These are phyloP conservation scores for Candida boidinii DNA, from an alignment of 805 yeast genomes.

Conservation along the genomic window DNA sequence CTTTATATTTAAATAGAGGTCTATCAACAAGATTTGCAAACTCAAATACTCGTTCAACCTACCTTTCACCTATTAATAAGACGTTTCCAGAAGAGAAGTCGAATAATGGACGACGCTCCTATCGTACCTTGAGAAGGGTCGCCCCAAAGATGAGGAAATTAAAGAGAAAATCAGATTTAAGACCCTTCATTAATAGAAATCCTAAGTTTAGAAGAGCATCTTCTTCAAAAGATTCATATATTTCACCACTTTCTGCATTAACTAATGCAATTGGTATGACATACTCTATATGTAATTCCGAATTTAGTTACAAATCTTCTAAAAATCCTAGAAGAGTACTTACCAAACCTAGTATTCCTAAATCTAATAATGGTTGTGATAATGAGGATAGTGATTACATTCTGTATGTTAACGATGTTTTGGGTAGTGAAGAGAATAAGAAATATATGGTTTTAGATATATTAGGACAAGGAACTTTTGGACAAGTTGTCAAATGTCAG, in stretches of 20 bases:
- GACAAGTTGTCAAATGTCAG: constrained; percentile 95
- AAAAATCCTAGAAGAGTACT: constrained; percentile 87
- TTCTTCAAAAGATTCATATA: constrained; percentile 42
- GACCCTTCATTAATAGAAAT: constrained; percentile 50
- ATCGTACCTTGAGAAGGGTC: constrained; percentile 6
- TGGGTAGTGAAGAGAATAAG: constrained; percentile 79
- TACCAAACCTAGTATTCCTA: constrained; percentile 87
- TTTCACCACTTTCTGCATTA: constrained; percentile 75
- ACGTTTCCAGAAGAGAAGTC: neutral
- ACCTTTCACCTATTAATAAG: neutral
- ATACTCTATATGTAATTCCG: constrained; percentile 77
- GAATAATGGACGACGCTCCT: neutral
- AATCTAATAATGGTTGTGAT: constrained; percentile 74
- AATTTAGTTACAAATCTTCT: constrained; percentile 71
- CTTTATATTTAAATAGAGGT: constrained; percentile 8
- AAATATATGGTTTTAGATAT: constrained; percentile 85
- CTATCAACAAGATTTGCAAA: constrained; percentile 2
- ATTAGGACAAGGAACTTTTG: constrained; percentile 95
- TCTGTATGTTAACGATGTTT: constrained; percentile 84
- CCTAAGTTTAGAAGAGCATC: constrained; percentile 71
- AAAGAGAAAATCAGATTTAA: constrained; percentile 38
- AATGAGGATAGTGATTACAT: constrained; percentile 88
- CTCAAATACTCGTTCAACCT: neutral
- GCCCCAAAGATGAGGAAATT: constrained; percentile 44
- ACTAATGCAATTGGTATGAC: constrained; percentile 73